Evolutionary conservation across 2,329 filamentous ascomycete species (phyloP), one percentile per base, ranked within the genome.

Genomic region (Exophiala oligosperma): DNA sequence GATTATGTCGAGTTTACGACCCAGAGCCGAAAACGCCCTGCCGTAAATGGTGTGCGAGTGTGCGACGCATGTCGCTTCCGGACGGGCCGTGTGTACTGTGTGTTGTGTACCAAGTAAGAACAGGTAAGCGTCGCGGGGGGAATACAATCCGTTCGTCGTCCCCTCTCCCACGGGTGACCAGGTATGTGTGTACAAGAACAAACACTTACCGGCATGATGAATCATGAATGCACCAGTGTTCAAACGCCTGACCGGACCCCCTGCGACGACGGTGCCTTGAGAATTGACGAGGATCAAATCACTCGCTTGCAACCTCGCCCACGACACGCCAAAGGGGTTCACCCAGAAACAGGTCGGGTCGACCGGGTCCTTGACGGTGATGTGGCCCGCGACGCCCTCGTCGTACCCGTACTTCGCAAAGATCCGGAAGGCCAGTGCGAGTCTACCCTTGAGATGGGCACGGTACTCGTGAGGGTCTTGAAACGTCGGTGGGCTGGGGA

Each of bases 241-340:
- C 43, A 82, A 67, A 48, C 76, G 66, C 9, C 76, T 68, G 5
- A 74, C 72, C 1, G 72, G 68, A 0, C 86, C 86, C 2, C 87
- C 86, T 9, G 84, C 86, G 35, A 90, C 81, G 21, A 90, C 80
- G 24, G 83, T 73, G 1, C 87, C 87, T 0, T 79, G 70, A 51
- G 83, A 76, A 65, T 86, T 78, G 1, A 90, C 86, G 12, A 81
- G 83, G 56, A 90, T 88, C 12, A 90, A 77, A 63, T 89, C 85
- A 0, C 83, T 86, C 0, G 80, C 78, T 56, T 83, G 86, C 38
- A 89, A 81, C 52, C 83, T 74, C 3, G 81, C 81, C 72, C 86
- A 88, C 1, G 83, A 78, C 1, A 84, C 78, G 12, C 84, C 84
- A 56, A 88, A 85, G 0, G 85, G 86, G 64, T 88, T 88, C 2